Base-by-base conservation (phyloP, 768 basidiomycete genomes). In the Mycena capillaripes region DNA sequence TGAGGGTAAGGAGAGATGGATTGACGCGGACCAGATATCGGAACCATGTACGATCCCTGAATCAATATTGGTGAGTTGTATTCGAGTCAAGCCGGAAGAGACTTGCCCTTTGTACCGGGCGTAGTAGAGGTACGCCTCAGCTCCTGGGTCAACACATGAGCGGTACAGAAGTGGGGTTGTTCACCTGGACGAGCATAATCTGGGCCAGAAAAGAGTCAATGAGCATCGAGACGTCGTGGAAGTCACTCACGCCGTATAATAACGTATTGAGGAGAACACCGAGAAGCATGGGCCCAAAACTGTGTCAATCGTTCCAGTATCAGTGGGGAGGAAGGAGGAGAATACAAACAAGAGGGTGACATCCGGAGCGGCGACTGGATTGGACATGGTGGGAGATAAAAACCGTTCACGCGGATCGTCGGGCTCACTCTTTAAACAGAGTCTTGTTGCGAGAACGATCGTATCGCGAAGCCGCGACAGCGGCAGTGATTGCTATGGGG, bases 41-140 rank as follows among this genome's bases (percentile, higher is more conserved):
- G 67, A 73, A 73, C 72, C 72, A 73, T 17, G 62, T 21, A 2
- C 72, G 66, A 55, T 73, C 72, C 8, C 62, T 73, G 46, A 27
- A 16, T 1, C 23, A n/a, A 4, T n/a, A 36, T n/a, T 63, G 11
- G 17, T 23, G 11, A 21, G 2, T 17, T n/a, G n/a, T 4, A 7
- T n/a, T n/a, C n/a, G n/a, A 19, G 11, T 46, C 17, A 42, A 4
- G n/a, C 5, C 46, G 25, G 34, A 29, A 19, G 36, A 30, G 23
- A 56, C 38, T n/a, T 23, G 53, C 60, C 17, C 52, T 12, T 38
- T 60, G 58, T 69, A 73, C 12, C 68, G 63, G 25, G 53, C 29
- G 25, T 65, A 73, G 32, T 73, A 73, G 46, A 73, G 1, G 50
- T 21, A 69, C 21, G 68, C 67, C 72, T 73, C 7, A 17, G n/a